Base-by-base conservation (phyloP, 352 stramenopile genomes). In the Phytophthora ohioensis region DNA sequence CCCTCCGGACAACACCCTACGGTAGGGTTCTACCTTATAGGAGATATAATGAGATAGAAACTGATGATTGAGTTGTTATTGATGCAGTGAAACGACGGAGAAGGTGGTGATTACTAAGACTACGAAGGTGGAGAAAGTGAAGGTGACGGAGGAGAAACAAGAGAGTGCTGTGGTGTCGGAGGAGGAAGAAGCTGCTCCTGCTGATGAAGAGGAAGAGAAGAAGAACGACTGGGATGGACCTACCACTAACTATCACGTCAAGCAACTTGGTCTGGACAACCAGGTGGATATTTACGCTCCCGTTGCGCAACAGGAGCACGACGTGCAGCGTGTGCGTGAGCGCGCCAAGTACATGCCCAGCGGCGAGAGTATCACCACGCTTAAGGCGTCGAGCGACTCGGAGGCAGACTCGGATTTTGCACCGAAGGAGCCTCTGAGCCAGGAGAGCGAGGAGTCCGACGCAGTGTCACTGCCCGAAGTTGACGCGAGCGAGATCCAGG, bases 231-330 rank as follows among this genome's bases (percentile, higher is more conserved):
- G 78, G 79, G 75, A 78, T 11, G 76, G 80, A 51, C 85, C 87
- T 8, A 81, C 75, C 17, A 92, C 87, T 15, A 91, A 90, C 66
- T 94, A 91, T 68, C 87, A 94, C 57, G 64, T 92, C 10, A 93
- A 93, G 71, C 85, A 93, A 45, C 49, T 94, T n/a, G 85, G 87
- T 15, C 70, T 93, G 34, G 72, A 88, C 47, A 76, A 93, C 42
- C 91, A 91, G 71, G 81, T 94, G 61, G 87, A 94, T 64, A 94
- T 94, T 42, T 94, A 94, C 52, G 84, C 84, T 4, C 82, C 87
- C 2, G 46, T 90, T 15, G 72, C 84, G 6, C 81, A 88, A 51
- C 85, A 94, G 71, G 70, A 93, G 69, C 52, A 82, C 31, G 82
- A 92, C 60, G 76, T 93, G 30, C 82, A 84, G 11, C 83, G 81